Percentiles rank a stretch among this genome's conserved stretches.
phyloP scores from a whole-genome alignment of 257 asterid genomes.

The Solanum paucissectum region DNA sequence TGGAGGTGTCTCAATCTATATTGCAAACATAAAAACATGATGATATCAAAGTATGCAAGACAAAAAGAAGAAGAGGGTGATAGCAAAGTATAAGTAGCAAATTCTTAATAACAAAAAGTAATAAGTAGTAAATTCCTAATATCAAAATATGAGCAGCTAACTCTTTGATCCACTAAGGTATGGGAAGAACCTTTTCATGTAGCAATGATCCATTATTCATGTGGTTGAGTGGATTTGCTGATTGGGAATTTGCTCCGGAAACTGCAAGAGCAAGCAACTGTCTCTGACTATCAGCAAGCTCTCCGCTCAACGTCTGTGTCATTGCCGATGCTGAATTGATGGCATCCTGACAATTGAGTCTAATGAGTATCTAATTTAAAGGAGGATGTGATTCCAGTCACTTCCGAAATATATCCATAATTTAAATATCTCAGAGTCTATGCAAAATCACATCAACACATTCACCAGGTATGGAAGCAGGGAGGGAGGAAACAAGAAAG shows the following conservation, averaged over 20 bases:
- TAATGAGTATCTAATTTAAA: background rate
- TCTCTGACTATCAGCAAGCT: constrained; percentile 84
- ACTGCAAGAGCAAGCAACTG: constrained; percentile 66
- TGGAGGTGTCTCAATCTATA: constrained; percentile 74
- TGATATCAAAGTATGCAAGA: background rate
- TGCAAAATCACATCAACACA: background rate
- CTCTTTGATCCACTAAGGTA: background rate
- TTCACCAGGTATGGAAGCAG: background rate
- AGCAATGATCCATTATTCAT: constrained; percentile 83
- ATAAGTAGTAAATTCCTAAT: background rate
- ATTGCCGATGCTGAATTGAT: constrained; percentile 72
- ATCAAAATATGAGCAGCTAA: background rate
- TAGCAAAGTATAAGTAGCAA: background rate
- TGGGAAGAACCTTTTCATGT: constrained; percentile 64
- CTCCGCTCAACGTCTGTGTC: constrained; percentile 72
- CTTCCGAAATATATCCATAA: background rate
- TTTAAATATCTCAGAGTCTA: background rate
- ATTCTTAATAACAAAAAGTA: background rate
- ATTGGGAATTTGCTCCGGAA: constrained; percentile 47
- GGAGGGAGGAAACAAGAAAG: background rate
- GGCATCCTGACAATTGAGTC: constrained; percentile 51
- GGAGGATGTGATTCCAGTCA: background rate
- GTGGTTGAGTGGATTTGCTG: constrained; percentile 55
- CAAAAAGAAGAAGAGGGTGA: background rate
- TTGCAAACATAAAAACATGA: background rate